Evolutionary conservation across 2,329 filamentous ascomycete species (phyloP), one percentile per base, ranked within the genome.

Genomic region (Domatiomyces globalis): DNA sequence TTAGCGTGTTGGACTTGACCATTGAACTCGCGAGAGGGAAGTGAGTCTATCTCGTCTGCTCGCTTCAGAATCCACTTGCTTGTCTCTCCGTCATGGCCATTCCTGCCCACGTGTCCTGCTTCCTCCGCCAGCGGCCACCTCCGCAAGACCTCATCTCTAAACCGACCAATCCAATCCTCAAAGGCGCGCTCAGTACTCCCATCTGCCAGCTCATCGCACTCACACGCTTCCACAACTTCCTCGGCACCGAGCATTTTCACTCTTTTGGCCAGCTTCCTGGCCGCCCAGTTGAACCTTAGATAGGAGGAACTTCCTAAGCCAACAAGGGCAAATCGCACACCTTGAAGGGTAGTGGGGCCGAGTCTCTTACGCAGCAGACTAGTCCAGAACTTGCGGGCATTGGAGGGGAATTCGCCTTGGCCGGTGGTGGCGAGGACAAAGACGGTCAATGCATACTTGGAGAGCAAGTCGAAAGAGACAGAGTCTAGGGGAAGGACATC

Each of bases 301-400:
- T 98, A 98, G 1, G 89, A 94, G 63, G 85, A 95, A 67, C 98
- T 92, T 0, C 92, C 92, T 1, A 96, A 75, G 0, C 92, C 92
- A 72, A 96, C 95, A 0, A 83, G 85, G 2, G 86, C 83, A 67
- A 94, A 96, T 1, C 72, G 75, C 55, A 94, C 71, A 33, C 76
- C 74, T 39, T 72, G 64, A 42, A 98, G 71, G 60, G 83, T 89
- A 15, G 77, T 79, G 2, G 81, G 74, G 10, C 83, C 79, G 25
- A 98, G 75, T 60, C 80, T 86, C 66, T 85, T 88, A 58, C 87
- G 78, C 17, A 94, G 73, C 39, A 98, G 73, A 54, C 80, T 84
- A 63, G 79, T 87, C 92, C 92, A 98, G 63, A 98, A 89, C 1
- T 70, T 71, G 44, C 80, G 75, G 2, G 85, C 81, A 72, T 96